phyloP scores from a whole-genome alignment of 176 grass and related monocot species.

The Lolium rigidum region DNA sequence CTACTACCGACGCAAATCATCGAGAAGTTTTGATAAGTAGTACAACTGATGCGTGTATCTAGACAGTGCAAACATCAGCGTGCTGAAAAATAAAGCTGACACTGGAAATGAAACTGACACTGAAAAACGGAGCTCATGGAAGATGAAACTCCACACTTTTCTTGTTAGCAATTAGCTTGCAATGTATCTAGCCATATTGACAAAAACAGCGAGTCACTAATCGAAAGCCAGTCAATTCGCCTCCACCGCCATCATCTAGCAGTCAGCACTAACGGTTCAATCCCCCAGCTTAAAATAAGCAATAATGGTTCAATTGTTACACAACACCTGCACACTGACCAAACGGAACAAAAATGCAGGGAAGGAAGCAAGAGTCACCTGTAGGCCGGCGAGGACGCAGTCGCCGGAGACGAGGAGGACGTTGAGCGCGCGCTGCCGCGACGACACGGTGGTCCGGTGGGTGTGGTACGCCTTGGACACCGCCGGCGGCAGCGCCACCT shows the following conservation, averaged over 20 bases:
- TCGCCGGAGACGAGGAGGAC: constrained; percentile 81
- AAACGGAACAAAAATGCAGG: constrained; percentile 25
- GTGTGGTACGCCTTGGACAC: constrained; percentile 87
- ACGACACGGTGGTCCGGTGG: constrained; percentile 66
- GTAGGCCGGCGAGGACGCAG: constrained; percentile 85
- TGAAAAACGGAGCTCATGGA: background rate
- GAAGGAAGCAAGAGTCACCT: constrained; percentile 55
- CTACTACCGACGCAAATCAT: background rate
- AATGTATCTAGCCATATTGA: constrained; percentile 33
- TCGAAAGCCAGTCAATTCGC: constrained; percentile 12
- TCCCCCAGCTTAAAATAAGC: background rate
- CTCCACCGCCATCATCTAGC: background rate
- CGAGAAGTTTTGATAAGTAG: background rate
- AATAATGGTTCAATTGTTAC: background rate
- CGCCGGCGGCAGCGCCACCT: constrained; percentile 50
- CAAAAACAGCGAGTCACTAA: background rate
- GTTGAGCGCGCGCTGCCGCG: constrained; percentile 76
- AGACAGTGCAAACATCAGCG: constrained; percentile 25
- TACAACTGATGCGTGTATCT: background rate
- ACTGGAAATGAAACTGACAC: background rate
- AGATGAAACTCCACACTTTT: background rate
- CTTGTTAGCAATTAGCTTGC: background rate
- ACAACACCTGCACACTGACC: constrained; percentile 11
- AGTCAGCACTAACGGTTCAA: background rate
- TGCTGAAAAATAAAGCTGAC: constrained; percentile 13